Evolutionary conservation across 2,329 filamentous ascomycete species (phyloP), one percentile per base, ranked within the genome.

Genomic region (Aspergillus alliaceus): DNA sequence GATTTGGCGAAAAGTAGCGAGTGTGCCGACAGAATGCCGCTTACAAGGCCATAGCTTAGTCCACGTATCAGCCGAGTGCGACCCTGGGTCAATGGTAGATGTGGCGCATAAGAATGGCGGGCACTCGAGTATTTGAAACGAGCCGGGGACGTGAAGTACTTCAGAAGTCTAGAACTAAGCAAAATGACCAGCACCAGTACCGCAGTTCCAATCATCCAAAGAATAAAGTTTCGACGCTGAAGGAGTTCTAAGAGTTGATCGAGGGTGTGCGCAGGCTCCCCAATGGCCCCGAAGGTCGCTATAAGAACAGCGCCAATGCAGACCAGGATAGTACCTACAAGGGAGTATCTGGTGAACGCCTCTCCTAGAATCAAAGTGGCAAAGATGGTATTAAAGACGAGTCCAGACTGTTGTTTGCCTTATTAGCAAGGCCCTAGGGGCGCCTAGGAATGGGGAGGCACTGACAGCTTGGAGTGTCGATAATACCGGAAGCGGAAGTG

Each of bases 341-440:
- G 82, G n/a, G 93, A 97, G 84, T 92, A 96, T 72, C 85, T 86
- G 52, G 95, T 98, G 76, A 98, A 99, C 4, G 93, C 91, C 76
- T 99, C 93, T 69, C 90, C 88, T 48, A 99, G 84, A 68, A 98
- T 91, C 56, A 98, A 79, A 44, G 92, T 96, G 60, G 95, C 95
- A 82, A 96, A 96, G 75, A 98, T 91, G 56, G 93, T 96, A 80
- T 99, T 99, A 82, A 99, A 99, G 60, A 99, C 95, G 54, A 99
- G 83, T 44, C 95, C 95, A 3, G 93, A 96, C 72, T 84, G 65
- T 57, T 55, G 31, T 29, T 32, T n/a, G 32, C 24, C 14, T 47
- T 40, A 56, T 61, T 60, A 65, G 57, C 37, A 48, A 22, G 44
- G 18, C 27, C 40, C 58, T 9, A 29, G 15, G 12, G 51, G 42